phyloP scores from a whole-genome alignment of 2,329 filamentous ascomycete genomes.

The Fusarium ambrosium region DNA sequence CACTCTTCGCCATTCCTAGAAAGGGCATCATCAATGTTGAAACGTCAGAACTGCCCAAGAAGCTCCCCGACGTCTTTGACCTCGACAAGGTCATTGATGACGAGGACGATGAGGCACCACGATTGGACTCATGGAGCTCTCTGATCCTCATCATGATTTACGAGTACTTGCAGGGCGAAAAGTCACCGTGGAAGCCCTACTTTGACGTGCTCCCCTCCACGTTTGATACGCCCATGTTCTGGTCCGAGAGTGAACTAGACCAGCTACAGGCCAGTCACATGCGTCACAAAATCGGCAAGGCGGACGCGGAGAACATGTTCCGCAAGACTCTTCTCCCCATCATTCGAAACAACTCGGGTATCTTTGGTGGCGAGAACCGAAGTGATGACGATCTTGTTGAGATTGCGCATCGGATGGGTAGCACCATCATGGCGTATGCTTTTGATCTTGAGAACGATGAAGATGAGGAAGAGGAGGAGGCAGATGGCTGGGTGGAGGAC shows the following conservation, averaged over 20 bases:
- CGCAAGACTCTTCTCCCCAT: conserved; percentile 65
- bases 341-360: conserved; percentile 58
- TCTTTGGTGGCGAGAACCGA: conserved; percentile 58
- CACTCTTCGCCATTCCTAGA: conserved; percentile 85
- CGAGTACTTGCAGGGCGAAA: conserved; percentile 71
- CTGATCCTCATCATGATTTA: conserved; percentile 85
- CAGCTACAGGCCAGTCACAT: conserved; percentile 84
- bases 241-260: conserved; percentile 77
- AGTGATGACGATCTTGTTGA: conserved; percentile 61
- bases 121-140: conserved; percentile 67
- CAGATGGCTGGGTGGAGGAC: conserved; percentile 76
- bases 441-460: conserved; percentile 80
- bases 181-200: conserved; percentile 82
- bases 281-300: conserved; percentile 80
- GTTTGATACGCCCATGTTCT: conserved; percentile 94
- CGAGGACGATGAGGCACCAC: conserved; percentile 52
- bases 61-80: conserved; percentile 68
- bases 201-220: conserved; percentile 77
- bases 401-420: conserved; percentile 84
- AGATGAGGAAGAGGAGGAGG: conserved; percentile 69
- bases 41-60: conserved; percentile 76
- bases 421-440: conserved; percentile 91
- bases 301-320: conserved; percentile 79
- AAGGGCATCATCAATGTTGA: conserved; percentile 77
- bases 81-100: conserved; percentile 53